Percentiles rank a stretch among this genome's conserved stretches.
These are phyloP conservation scores for Dillenia turbinata DNA, from an alignment of 164 flowering plant species.

Conservation along the genomic window DNA sequence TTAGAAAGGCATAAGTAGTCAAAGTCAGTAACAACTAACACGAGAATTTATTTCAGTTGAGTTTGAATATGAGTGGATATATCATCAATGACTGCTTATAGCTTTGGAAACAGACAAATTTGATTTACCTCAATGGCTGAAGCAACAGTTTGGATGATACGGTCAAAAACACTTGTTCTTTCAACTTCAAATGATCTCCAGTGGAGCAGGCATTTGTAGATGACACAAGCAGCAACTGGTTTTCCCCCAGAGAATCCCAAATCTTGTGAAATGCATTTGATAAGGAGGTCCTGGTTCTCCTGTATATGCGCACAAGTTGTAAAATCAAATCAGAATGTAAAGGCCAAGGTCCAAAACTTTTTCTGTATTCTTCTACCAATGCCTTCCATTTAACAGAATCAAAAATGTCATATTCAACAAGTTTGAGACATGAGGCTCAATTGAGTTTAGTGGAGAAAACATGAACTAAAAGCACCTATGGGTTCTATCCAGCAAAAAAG, in stretches of 20 bases:
- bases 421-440: too few species aligned
- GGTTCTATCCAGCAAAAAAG: too few species aligned
- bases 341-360: too few species aligned
- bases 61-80: too few species aligned
- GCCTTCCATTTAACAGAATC: too few species aligned
- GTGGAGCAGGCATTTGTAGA: slow-evolving; percentile 94
- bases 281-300: slow-evolving; percentile 94
- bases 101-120: neutral
- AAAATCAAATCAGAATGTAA: neutral
- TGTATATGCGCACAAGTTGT: slow-evolving; percentile 20
- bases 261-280: slow-evolving; percentile 84
- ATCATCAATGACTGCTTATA: neutral
- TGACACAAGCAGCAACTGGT: slow-evolving; percentile 89
- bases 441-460: too few species aligned
- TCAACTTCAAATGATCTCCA: slow-evolving; percentile 99
- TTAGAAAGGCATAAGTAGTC: slow-evolving; percentile 20
- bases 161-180: slow-evolving; percentile 89
- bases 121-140: slow-evolving; percentile 73
- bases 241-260: slow-evolving; percentile 83
- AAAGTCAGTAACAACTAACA: slow-evolving; percentile 10
- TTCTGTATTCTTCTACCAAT: too few species aligned
- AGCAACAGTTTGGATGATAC: slow-evolving; percentile 86
- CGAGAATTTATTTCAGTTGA: neutral
- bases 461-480: too few species aligned
- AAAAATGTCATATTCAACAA: too few species aligned